Evolutionary conservation across 2,329 filamentous ascomycete species (phyloP), one percentile per base, ranked within the genome.

Genomic region (Domatiomyces catenatus): DNA sequence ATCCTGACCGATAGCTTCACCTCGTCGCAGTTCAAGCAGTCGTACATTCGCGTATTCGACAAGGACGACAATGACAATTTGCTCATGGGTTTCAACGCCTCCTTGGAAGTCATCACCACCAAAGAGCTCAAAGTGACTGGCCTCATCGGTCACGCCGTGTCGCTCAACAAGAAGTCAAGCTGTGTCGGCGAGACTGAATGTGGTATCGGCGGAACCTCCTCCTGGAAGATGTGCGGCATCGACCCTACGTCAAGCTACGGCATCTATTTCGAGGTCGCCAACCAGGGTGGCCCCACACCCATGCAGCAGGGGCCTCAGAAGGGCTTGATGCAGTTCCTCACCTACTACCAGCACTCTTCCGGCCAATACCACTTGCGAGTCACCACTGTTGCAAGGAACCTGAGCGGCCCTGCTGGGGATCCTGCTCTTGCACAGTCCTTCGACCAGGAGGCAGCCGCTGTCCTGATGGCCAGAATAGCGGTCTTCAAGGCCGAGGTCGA

Each of bases 141-240:
- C 49, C 75, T 98, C 39, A 98, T 98, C 61, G 92, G 92, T 8
- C 92, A 98, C 66, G 92, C 90, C 0, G 83, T 98, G 46, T 96
- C 90, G 2, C 74, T 95, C 60, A 96, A 96, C 74, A 98, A 96
- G 71, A 98, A 98, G 66, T 96, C 92, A 0, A 84, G 85, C 7
- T 94, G 88, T 1, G 92, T 98, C 10, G 92, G 92, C 49, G 92
- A 98, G 71, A 96, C 92, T 0, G 92, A 98, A 66, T 95, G 90
- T 61, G 92, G 92, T 62, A 95, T 98, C 60, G 92, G 92, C 57
- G 96, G 96, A 65, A 98, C 92, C 0, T 96, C 90, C 68, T 90
- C 89, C 2, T 98, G 92, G 92, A 98, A 98, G 71, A 95, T 98
- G 90, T 96, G 92, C 62, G 89, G 88, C 59, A 95, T 98, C 59